Percentiles rank a stretch among this genome's conserved stretches.
Conservation (phyloP, 305 asterid genomes). For the Solanum aculeatissimum region DNA sequence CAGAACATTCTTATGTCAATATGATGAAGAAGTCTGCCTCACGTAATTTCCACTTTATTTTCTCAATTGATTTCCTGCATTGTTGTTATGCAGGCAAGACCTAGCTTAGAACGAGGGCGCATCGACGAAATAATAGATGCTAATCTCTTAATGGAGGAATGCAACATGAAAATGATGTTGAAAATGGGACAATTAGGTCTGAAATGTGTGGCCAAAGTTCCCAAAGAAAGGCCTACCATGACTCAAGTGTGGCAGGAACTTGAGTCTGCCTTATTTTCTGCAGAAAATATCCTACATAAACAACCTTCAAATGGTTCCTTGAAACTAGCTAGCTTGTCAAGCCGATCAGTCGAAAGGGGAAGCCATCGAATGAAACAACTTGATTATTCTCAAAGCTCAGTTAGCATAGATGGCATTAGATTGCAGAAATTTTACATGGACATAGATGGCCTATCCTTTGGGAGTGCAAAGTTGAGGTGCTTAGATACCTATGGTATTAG, state of each 20-base stretch:
- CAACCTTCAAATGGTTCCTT: neutral
- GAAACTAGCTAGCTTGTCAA: neutral
- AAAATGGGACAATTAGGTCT: constrained; percentile 60
- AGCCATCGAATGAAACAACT: neutral
- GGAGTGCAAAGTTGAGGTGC: constrained; percentile 53
- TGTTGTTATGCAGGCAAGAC: constrained; percentile 44
- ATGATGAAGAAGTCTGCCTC: neutral
- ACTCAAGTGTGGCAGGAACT: constrained; percentile 49
- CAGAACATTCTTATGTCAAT: neutral
- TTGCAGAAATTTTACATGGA: constrained; percentile 53
- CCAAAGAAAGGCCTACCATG: constrained; percentile 70
- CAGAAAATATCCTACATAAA: neutral
- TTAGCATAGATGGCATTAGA: constrained; percentile 45
- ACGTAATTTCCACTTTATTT: neutral
- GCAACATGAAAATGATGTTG: constrained; percentile 54
- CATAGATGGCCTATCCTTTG: constrained; percentile 37
- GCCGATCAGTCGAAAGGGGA: neutral
- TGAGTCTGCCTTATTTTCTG: constrained; percentile 24
- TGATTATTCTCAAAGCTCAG: constrained; percentile 25
- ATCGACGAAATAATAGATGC: constrained; percentile 50
- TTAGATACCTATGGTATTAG: constrained; percentile 30
- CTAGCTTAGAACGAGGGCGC: constrained; percentile 42
- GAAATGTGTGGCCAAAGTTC: constrained; percentile 50
- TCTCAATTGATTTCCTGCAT: neutral
- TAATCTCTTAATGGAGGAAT: constrained; percentile 39